Conservation (phyloP, 202 grass and related monocot genomes). For the Sporobolus alterniflorus region DNA sequence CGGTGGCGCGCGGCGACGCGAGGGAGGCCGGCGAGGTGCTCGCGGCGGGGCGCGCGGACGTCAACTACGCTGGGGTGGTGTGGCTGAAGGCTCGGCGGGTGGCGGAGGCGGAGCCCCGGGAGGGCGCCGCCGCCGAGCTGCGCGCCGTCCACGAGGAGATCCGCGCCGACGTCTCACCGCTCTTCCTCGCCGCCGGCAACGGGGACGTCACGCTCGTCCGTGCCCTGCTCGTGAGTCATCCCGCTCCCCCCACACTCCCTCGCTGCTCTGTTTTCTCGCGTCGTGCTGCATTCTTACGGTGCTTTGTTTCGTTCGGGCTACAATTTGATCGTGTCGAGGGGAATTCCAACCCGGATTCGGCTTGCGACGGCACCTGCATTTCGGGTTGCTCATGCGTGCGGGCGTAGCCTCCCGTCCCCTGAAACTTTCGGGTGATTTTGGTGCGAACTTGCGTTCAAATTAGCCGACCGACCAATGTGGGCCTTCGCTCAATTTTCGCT, state of each 20-base stretch:
- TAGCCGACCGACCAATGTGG: not conserved
- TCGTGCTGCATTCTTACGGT: not conserved
- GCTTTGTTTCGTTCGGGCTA: not conserved
- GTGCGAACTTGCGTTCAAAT: not conserved
- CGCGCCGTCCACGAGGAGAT: constrained; percentile 73
- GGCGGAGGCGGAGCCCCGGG: constrained; percentile 61
- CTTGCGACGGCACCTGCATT: not conserved
- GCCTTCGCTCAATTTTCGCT: not conserved
- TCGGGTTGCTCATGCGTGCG: not conserved
- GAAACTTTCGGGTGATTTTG: not conserved
- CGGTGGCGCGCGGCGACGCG: constrained; percentile 64
- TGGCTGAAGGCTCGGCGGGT: constrained; percentile 64
- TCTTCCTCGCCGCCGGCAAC: constrained; percentile 94
- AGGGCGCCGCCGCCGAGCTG: constrained; percentile 72
- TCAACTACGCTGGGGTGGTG: constrained; percentile 93
- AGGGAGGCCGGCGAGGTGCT: constrained; percentile 70
- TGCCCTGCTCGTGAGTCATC: constrained; percentile 68
- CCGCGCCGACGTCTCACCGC: constrained; percentile 88
- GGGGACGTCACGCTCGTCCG: constrained; percentile 86
- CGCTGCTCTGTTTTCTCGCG: constrained; percentile 7
- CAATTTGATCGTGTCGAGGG: not conserved
- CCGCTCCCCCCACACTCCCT: not conserved
- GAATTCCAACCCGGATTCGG: not conserved
- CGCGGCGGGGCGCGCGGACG: constrained; percentile 65
- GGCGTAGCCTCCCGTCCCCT: not conserved